A percentile compares a stretch with the other conserved stretches of the same genome.
Evolutionary conservation across 1,284 basidiomycete species (phyloP).

Genomic region (Ceraceosorus guamensis): DNA sequence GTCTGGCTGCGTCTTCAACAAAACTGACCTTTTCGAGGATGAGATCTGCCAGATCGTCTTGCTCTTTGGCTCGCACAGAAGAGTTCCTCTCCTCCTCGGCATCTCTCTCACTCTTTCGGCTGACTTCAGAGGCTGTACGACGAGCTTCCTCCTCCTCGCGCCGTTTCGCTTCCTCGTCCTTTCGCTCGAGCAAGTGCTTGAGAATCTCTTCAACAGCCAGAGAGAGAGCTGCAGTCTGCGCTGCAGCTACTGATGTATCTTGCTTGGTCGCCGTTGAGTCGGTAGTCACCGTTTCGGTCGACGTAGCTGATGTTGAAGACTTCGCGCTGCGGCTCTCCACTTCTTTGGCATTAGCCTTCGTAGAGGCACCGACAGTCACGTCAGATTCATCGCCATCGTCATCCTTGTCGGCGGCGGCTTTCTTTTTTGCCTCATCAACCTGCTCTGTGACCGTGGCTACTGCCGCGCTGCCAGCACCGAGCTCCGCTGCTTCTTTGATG

Average conservation of each 20-base stretch:
- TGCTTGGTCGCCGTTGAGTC: neutral
- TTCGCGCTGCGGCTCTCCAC: neutral
- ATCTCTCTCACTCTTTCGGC: neutral
- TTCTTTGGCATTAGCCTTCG: neutral
- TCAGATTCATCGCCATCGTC: conserved; percentile 3
- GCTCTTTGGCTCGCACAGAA: conserved; percentile 14
- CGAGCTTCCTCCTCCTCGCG: neutral
- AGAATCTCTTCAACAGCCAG: conserved; percentile 40
- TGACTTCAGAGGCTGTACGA: neutral
- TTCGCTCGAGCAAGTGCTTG: conserved; percentile 33
- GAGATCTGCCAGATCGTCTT: conserved; percentile 22
- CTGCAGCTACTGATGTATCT: neutral
- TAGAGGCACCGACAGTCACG: neutral
- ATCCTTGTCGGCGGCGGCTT: conserved; percentile 6
- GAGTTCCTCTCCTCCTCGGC: neutral
- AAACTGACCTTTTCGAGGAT: conserved; percentile 9
- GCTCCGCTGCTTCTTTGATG: conserved; percentile 19
- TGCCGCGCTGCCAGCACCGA: conserved; percentile 26
- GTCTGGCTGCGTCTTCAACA: no score
- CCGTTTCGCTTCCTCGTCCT: conserved; percentile 27
- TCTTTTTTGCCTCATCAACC: neutral
- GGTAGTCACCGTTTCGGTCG: neutral
- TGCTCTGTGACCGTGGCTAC: conserved; percentile 23
- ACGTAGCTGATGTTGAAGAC: neutral
- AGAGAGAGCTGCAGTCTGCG: conserved; percentile 21